Base-by-base conservation (phyloP, 2,329 filamentous ascomycete species). In the Cytospora piceicola region DNA sequence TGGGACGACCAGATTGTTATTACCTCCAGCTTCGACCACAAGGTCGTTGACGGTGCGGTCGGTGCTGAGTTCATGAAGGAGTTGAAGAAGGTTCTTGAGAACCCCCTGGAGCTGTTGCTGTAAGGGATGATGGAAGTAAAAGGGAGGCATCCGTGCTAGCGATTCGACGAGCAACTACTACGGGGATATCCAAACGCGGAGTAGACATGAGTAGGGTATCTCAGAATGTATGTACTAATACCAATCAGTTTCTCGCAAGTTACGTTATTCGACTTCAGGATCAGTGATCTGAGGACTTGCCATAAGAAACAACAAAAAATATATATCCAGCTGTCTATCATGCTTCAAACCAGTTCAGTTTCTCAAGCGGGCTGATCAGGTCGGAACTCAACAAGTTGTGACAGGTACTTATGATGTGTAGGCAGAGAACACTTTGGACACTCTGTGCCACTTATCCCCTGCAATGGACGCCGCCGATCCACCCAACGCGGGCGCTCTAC, bases 1-100 rank as follows among this genome's bases (percentile, higher is more conserved):
- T 99, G 92, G 91, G 95, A 99, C 73, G 95, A 99, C 77, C 94
- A 98, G 85, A 97, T 99, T 75, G 88, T 91, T 69, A 90, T 99
- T 67, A 98, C 94, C 49, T 94, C 84, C 75, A 96, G 92, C 85
- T 99, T 99, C 78, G 95, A 99, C 84, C 95, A 99, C 89, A 97
- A 97, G 87, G 94, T 98, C 59, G 90, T 99, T 15, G 95, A 99
- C 77, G 95, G 95, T 70, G 95, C 94, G 51, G 92, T 98, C 66
- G 96, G 95, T 75, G 95, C 90, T 67, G 95, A 99, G 80, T 99
- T 94, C 89, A 93, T 99, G 80, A 89, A 88, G 79, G 95, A 96
- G 84, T 84, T 99, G 79, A 99, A 99, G 91, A 94, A 94, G 87
- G 92, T 93, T 61, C 84, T 99, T 68, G 95, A 99, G 89, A 97